Base-by-base conservation (phyloP, 768 basidiomycete genomes). In the Gelatoporia subvermispora region DNA sequence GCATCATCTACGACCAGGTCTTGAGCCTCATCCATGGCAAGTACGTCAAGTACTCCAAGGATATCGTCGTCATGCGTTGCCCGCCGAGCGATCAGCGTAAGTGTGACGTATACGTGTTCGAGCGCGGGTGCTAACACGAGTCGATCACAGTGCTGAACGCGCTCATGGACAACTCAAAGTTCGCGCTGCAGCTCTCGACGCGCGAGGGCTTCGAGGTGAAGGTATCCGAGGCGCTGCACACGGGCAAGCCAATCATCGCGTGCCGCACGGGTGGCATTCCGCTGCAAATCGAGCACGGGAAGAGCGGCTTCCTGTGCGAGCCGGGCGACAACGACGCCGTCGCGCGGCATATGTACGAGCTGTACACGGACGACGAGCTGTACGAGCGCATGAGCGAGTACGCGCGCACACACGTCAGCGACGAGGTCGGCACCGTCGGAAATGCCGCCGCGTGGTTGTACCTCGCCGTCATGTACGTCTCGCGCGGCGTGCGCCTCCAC, bases 151-250 rank as follows among this genome's bases (percentile, higher is more conserved):
- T 95, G 43, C 75, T 97, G 50, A 93, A 95, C 56, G 85, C 87
- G 8, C 76, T 96, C 57, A 79, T 96, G 79, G 83, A 87, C 45
- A 94, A 93, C 56, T 78, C 89, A 39, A 85, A 88, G 72, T 85
- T 94, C 49, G 93, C 89, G 3, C 78, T 92, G 42, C 94, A 97
- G 66, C 81, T 97, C 39, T 93, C 90, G 44, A 85, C 88, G 39
- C 85, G 93, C 49, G 94, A 97, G 70, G 94, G 94, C 23, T 97
- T 96, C 70, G 94, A 97, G 63, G 91, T 97, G 69, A 97, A 97
- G 67, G 93, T 94, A 43, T 93, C 91, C 41, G 91, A 95, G 70
- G 91, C 89, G n/a, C 75, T 97, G 45, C 89, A 94, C 67, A 82
- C 90, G 24, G 88, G 88, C 51, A 87, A 88, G 54, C 93, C 93